Base-by-base conservation (phyloP, 2,329 filamentous ascomycete species). In the Rutstroemia sp. region DNA sequence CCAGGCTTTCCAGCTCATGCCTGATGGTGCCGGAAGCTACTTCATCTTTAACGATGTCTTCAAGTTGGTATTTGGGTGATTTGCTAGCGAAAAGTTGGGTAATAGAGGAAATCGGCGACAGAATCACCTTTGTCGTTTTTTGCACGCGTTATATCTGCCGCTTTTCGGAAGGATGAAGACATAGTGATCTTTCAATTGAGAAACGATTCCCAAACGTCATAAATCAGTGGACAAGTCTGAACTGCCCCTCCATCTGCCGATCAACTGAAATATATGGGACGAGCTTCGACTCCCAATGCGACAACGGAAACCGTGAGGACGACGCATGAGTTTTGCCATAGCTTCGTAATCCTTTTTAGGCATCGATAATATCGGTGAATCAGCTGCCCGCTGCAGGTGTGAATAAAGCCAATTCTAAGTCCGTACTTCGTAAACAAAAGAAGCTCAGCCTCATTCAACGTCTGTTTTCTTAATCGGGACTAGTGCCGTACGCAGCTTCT, bases 21-120 rank as follows among this genome's bases (percentile, higher is more conserved):
- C 83, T 59, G 87, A 90, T 55, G 74, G 74, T 27, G 64, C 68
- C 51, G 86, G 84, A 66, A 84, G 79, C 74, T 96, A 87, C 78
- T 96, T 83, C 72, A 88, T 97, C 71, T 86, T 86, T 77, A 96
- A 97, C 79, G 92, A 97, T 73, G 76, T 97, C 72, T 97, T 97
- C 85, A 89, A 89, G 75, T 82, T 97, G 61, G 82, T 96, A 65
- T 92, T 88, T 74, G 78, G 65, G 59, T 67, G 52, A 62, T n/a
- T 46, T 27, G 39, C 34, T 12, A 37, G 42, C 45, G 23, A 19
- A 47, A 38, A 18, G 34, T 63, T 65, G 59, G 61, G 58, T 63
- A 63, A 61, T 58, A 61, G 34, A 58, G 54, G 50, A 51, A 38
- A 45, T 49, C 48, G 42, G 25, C 34, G 38, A 50, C 19, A 46